phyloP scores from a whole-genome alignment of 768 basidiomycete genomes.

The Plicaturopsis crispa region DNA sequence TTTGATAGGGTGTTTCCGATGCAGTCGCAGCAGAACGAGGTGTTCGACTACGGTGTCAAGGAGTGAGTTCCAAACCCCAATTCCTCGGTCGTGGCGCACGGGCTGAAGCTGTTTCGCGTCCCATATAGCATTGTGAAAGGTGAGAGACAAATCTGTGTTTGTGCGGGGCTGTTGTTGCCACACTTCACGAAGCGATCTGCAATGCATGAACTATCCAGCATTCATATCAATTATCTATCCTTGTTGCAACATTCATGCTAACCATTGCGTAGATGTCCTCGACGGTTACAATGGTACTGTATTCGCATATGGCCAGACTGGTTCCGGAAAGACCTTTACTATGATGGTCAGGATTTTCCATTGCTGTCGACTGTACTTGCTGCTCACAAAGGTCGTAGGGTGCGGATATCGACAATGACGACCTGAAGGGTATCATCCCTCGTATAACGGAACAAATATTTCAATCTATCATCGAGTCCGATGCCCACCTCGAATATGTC shows the following conservation, averaged over 20 bases:
- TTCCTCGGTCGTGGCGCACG: slow-evolving; percentile 10
- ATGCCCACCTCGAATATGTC: slow-evolving; percentile 92
- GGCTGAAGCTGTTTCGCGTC: slow-evolving; percentile 8
- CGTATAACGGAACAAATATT: slow-evolving; percentile 99
- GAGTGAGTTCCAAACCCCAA: slow-evolving; percentile 52
- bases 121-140: slow-evolving; percentile 79
- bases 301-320: slow-evolving; percentile 84
- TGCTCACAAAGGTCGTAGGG: slow-evolving; percentile 46
- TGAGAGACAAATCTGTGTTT: slow-evolving; percentile 30
- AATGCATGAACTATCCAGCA: too few relatives aligned
- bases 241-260: too few relatives aligned
- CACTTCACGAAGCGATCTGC: too few relatives aligned
- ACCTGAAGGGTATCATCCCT: slow-evolving; percentile 93
- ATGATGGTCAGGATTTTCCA: slow-evolving; percentile 77
- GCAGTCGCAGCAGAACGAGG: slow-evolving; percentile 83
- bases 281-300: slow-evolving; percentile 98
- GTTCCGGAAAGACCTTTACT: slow-evolving; percentile 89
- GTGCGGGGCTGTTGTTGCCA: not conserved
- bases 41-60: slow-evolving; percentile 98
- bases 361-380: slow-evolving; percentile 3
- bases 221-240: too few relatives aligned
- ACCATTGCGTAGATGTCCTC: slow-evolving; percentile 87
- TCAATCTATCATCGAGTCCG: slow-evolving; percentile 93
- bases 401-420: slow-evolving; percentile 91
- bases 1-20: slow-evolving; percentile 97